Base-by-base conservation (phyloP, 352 stramenopile species). In the Phytophthora agathidicida region DNA sequence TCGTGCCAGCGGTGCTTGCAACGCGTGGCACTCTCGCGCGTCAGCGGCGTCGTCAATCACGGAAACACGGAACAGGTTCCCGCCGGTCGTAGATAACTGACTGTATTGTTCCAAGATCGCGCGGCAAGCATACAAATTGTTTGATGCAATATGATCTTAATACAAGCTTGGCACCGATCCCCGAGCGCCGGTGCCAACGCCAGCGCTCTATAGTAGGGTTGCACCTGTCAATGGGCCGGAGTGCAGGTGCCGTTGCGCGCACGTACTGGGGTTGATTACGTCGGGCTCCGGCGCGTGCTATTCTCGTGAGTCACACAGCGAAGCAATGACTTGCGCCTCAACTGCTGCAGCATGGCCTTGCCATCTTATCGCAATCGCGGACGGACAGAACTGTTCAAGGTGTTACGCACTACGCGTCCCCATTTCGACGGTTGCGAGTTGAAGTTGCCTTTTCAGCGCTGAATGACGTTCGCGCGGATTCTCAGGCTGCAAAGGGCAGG, bases 191-290 rank as follows among this genome's bases (percentile, higher is more conserved):
- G n/a, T 28, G 28, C 33, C 37, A 44, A 56, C 53, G 43, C 53
- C 46, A 63, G 46, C 14, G 31, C 53, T 60, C 45, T 33, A 60
- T 60, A 17, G 2, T 50, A 59, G 38, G 44, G 24, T 61, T 57
- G 49, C n/a, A 37, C 14, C 16, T 37, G 37, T 27, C 54, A 58
- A 58, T 49, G 43, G 26, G 26, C 19, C 60, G 45, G 22, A 20
- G 36, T 10, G 62, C 49, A 53, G 42, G 32, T 57, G 47, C 43
- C 22, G n/a, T n/a, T 7, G 11, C 7, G 10, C 42, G 51, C 53
- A 70, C 65, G 65, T 58, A 35, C 31, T n/a, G n/a, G n/a, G 46
- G 54, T 59, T 73, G 47, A 65, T 69, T 69, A 69, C 31, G 32
- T 26, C 27, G 6, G 13, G 17, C n/a, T 13, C 7, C 8, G 16